Evolutionary conservation across 441 rosid genomes (phyloP), one percentile per base, ranked within the genome.

Genomic region (Erodium texanum): DNA sequence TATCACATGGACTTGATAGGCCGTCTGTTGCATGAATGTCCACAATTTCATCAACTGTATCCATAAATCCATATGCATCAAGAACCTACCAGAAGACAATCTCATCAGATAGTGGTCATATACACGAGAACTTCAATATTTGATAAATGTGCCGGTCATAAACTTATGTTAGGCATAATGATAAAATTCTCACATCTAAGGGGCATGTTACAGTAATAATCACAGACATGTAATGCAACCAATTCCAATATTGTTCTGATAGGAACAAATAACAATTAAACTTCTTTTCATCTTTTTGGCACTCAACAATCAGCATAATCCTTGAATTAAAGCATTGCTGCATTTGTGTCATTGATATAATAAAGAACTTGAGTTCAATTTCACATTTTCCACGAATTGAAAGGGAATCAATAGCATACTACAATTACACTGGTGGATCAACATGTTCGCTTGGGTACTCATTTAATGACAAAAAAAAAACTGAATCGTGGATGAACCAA

Each of bases 1-100:
- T 7, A 29, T 29, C 34, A 3, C 84, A 83, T 48, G 74, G 81
- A 68, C 79, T 78, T 48, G 90, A 76, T 34, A 80, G 84, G 66
- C 85, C 80, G 29, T 81, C 74, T 14, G 87, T 81, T 22, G 87
- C 89, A 70, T 82, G 80, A 72, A 86, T 70, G 77, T 85, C 89
- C 71, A 87, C 96, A 68, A 84, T 86, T 76, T 87, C 92, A 65
- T 84, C 86, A 76, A 89, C 80, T 70, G 79, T 94, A 74, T 86
- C 91, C 54, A 90, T 81, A 82, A 88, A 70, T 63, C 90, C 96
- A 71, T 92, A 70, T 63, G 89, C 96, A 71, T 92, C 92, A 65
- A 89, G 87, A 85, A 80, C 87, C 98, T 93, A 82, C 52, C 24
- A 75, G 70, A 82, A 59, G 73, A 73, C 24, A 65, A 62, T 68